phyloP scores from a whole-genome alignment of 2,329 filamentous ascomycete species.

The Aaosphaeria pasadenensis region DNA sequence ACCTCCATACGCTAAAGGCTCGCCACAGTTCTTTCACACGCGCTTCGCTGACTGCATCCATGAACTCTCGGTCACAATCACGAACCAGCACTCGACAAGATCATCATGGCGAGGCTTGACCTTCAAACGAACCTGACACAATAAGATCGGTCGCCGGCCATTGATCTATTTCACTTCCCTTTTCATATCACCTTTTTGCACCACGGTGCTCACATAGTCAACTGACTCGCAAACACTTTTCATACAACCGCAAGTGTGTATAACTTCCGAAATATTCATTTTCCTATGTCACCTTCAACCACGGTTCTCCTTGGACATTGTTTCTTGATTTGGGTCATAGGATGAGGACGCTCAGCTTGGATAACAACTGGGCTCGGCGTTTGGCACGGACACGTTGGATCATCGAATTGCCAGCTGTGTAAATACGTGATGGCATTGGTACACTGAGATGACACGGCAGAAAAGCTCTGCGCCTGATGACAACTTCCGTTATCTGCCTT shows the following conservation, averaged over 20 bases:
- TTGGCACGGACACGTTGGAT: slow-evolving; percentile 16
- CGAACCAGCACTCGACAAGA: slow-evolving; percentile 20
- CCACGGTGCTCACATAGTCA: slow-evolving; percentile 16
- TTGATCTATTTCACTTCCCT: too few relatives aligned
- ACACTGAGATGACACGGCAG: slow-evolving; percentile 22
- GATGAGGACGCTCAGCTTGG: slow-evolving; percentile 2
- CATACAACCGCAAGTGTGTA: slow-evolving; percentile 21
- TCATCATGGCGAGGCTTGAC: slow-evolving; percentile 10
- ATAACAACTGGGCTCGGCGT: slow-evolving; percentile 19
- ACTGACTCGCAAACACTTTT: slow-evolving; percentile 28
- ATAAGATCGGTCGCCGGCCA: too few relatives aligned
- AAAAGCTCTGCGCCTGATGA: slow-evolving; percentile 16
- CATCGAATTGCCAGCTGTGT: slow-evolving; percentile 9
- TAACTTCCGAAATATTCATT: slow-evolving; percentile 14
- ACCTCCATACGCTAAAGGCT: slow-evolving; percentile 24
- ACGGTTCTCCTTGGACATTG: slow-evolving; percentile 19
- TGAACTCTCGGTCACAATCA: slow-evolving; percentile 33
- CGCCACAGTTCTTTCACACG: slow-evolving; percentile 27
- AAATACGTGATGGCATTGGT: slow-evolving; percentile 27
- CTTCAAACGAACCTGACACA: too few relatives aligned
- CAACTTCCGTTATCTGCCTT: slow-evolving; percentile 6
- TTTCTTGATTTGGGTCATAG: slow-evolving; percentile 24
- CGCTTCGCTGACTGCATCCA: slow-evolving; percentile 28
- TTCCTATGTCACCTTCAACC: slow-evolving; percentile 32
- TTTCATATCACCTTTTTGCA: slow-evolving; percentile 6